These are phyloP conservation scores for Plenodomus biglobosus DNA, from an alignment of 2,329 filamentous ascomycete species.

Conservation along the genomic window DNA sequence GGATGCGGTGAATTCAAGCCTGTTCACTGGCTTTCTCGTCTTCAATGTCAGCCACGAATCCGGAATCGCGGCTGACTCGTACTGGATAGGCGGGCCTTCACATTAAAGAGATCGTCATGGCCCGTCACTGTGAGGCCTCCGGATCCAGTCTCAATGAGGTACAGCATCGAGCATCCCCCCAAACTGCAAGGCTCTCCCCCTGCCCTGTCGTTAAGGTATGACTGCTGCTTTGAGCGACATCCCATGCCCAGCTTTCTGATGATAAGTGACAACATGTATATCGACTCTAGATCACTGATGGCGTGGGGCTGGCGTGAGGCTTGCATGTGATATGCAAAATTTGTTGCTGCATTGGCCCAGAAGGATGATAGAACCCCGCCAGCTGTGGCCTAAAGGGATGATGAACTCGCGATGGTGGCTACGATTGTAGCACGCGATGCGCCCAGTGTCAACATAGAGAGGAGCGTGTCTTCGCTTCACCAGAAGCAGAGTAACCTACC, in stretches of 20 bases:
- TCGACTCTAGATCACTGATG: conserved; percentile 10
- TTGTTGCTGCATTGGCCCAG: conserved; percentile 6
- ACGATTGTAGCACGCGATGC: conserved; percentile 17
- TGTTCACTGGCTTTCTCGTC: conserved; percentile 10
- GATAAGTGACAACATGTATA: conserved; percentile 1
- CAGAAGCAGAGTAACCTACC: conserved; percentile 24
- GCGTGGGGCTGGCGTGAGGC: conserved; percentile 22
- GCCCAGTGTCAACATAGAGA: conserved; percentile 20
- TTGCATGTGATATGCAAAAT: conserved; percentile 25
- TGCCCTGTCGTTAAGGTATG: conserved; percentile 2
- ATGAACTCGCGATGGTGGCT: conserved; percentile 18
- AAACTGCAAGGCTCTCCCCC: not conserved
- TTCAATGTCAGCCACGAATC: conserved; percentile 11
- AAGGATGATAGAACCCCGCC: conserved; percentile 16
- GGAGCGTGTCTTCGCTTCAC: conserved; percentile 16
- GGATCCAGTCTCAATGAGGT: conserved; percentile 25
- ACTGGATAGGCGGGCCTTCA: conserved; percentile 8
- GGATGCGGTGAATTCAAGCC: conserved; percentile 9
- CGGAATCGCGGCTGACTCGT: conserved; percentile 14
- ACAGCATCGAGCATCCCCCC: conserved; percentile 6
- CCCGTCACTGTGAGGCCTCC: conserved; percentile 30
- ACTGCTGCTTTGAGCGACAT: conserved; percentile 15
- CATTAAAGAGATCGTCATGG: conserved; percentile 24
- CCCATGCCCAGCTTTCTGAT: conserved; percentile 6
- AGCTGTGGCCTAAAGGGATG: conserved; percentile 15